A percentile compares a stretch with the other conserved stretches of the same genome.
Conservation (phyloP, 1,284 basidiomycete genomes). For the Tetrapyrgos nigripes region DNA sequence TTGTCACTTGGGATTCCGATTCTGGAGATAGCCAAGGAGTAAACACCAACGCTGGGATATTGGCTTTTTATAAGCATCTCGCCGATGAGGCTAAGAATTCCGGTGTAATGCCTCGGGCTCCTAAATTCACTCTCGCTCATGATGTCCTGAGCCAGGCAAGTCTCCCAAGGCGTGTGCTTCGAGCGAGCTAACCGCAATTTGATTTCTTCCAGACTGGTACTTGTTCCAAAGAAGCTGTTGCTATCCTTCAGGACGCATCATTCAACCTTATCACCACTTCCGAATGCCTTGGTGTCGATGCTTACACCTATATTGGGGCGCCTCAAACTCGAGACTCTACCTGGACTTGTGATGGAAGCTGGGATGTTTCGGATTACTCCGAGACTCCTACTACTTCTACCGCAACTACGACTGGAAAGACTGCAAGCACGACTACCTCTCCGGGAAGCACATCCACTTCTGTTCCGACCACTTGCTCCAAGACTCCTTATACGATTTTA, state of each 20-base stretch:
- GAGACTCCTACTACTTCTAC: not conserved
- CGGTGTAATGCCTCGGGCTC: not conserved
- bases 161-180: not conserved
- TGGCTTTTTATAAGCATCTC: not conserved
- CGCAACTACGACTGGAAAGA: not conserved
- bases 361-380: not conserved
- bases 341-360: not conserved
- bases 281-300: not conserved
- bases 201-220: not conserved
- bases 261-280: not conserved
- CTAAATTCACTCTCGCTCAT: too few species aligned
- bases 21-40: not conserved
- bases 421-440: too few species aligned
- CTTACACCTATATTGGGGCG: not conserved
- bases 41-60: not conserved
- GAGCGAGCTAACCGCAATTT: not conserved
- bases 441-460: too few species aligned
- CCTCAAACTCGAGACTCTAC: not conserved
- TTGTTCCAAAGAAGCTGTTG: not conserved
- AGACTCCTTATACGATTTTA: not conserved
- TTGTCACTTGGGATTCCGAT: not conserved
- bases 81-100: not conserved
- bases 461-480: not conserved
- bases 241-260: not conserved
- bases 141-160: not conserved